phyloP scores from a whole-genome alignment of 2,329 filamentous ascomycete species.

The Cladophialophora yegresii region DNA sequence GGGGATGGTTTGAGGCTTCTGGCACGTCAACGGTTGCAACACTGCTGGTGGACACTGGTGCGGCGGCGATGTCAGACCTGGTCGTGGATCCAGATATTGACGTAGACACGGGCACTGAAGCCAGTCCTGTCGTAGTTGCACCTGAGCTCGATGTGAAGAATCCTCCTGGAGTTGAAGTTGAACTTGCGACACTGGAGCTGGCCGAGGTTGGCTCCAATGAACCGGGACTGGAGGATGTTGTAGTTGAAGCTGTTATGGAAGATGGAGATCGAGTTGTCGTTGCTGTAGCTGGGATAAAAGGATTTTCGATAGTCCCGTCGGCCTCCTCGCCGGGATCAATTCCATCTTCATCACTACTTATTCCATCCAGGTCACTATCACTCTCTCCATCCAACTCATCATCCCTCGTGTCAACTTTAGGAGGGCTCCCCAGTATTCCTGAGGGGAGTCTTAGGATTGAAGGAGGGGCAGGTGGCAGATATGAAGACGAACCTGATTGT shows the following conservation, averaged over 20 bases:
- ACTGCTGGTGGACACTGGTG: not conserved
- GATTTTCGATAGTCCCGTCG: not conserved
- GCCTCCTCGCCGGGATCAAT: slow-evolving; percentile 2
- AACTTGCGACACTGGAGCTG: not conserved
- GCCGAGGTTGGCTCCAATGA: not conserved
- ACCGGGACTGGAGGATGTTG: not conserved
- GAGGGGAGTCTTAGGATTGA: not conserved
- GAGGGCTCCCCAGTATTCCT: not conserved
- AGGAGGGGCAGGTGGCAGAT: not conserved
- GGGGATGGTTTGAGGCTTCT: not conserved
- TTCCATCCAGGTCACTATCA: not conserved
- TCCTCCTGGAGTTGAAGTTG: not conserved
- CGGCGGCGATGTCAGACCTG: not conserved
- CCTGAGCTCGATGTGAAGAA: not conserved
- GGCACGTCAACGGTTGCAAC: not conserved
- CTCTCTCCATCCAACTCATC: not conserved
- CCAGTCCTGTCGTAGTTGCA: not conserved
- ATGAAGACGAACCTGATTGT: not conserved
- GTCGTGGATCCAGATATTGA: not conserved
- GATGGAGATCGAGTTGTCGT: not conserved
- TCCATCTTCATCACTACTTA: not conserved
- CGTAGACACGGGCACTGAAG: not conserved
- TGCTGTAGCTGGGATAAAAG: not conserved
- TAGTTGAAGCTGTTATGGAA: not conserved
- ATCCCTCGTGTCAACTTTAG: not conserved